Base-by-base conservation (phyloP, 768 basidiomycete genomes). In the Heimioporus sp. region DNA sequence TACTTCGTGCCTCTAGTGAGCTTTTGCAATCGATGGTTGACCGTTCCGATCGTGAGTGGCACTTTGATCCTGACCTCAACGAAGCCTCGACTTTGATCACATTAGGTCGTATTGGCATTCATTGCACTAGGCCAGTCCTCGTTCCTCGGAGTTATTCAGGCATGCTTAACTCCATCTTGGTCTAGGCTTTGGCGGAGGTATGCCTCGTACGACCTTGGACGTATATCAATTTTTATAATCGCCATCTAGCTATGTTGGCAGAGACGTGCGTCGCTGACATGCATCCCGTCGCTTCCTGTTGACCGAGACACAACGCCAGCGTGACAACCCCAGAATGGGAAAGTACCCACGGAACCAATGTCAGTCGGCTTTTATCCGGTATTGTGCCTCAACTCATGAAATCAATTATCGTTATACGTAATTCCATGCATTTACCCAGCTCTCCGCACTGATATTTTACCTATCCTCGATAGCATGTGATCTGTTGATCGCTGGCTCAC, bases 391-490 rank as follows among this genome's bases (percentile, higher is more conserved):
- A 12, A 32, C 34, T 41, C 24, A 43, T 19, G 30, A 8, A 8
- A 19, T 36, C 19, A 10, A 19, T 36, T 19, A 3, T 44, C 40
- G 17, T 42, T 32, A 35, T 11, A 4, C 20, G 20, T 20, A 12
- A 13, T 10, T 3, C 20, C 13, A 35, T 34, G 9, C 15, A 20
- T 20, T 21, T 13, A 10, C 39, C 15, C 46, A 72, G 70, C 46
- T 65, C 38, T 63, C 71, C 20, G 70, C 70, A 32, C 35, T 65
- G 10, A 46, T 68, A 1, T 71, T 71, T 46, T 70, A 69, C 48
- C 43, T 67, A 17, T 58, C 71, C 38, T 72, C 71, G 15, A 62
- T 69, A 4, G 61, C 65, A 11, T 72, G 71, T 44, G 70, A 71
- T 48, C 42, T 67, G 36, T 56, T 68, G 45, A 71, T 71, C 39